These are phyloP conservation scores for Leccinum imitatum DNA, from an alignment of 768 basidiomycete genomes.

Conservation along the genomic window DNA sequence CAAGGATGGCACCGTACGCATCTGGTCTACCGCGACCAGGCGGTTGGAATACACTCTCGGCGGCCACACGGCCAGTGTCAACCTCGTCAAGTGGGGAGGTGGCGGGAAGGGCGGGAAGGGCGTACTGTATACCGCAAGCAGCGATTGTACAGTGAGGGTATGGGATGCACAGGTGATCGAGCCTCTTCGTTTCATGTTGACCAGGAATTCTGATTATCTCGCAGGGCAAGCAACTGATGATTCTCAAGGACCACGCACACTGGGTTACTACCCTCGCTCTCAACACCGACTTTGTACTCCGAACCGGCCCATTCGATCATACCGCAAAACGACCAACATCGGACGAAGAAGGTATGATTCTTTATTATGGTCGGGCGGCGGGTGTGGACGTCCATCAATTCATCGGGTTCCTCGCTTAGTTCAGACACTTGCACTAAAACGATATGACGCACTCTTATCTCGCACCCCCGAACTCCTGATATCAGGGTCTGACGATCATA, in stretches of 20 bases:
- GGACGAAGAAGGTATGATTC: slow-evolving; percentile 71
- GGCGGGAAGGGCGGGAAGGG: slow-evolving; percentile 63
- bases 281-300: slow-evolving; percentile 92
- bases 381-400: not conserved
- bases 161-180: slow-evolving; percentile 84
- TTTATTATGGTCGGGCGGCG: not conserved
- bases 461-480: slow-evolving; percentile 79
- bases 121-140: slow-evolving; percentile 91
- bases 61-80: slow-evolving; percentile 92
- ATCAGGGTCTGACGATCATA: slow-evolving; percentile 97
- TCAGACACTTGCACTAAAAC: slow-evolving; percentile 67
- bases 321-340: slow-evolving; percentile 73
- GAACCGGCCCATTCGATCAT: slow-evolving; percentile 95
- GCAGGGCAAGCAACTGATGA: slow-evolving; percentile 83
- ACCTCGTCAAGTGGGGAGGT: slow-evolving; percentile 95
- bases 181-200: slow-evolving; percentile 18
- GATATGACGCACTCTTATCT: slow-evolving; percentile 71
- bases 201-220: slow-evolving; percentile 6
- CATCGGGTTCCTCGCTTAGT: slow-evolving; percentile 42
- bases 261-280: slow-evolving; percentile 98
- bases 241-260: slow-evolving; percentile 93
- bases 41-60: slow-evolving; percentile 81
- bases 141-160: slow-evolving; percentile 89
- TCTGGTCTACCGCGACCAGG: slow-evolving; percentile 81
- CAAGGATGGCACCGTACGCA: slow-evolving; percentile 93